Percentiles rank a stretch among this genome's conserved stretches.
Conservation (phyloP, 768 basidiomycete species). For the Xerocomellus intermedius region DNA sequence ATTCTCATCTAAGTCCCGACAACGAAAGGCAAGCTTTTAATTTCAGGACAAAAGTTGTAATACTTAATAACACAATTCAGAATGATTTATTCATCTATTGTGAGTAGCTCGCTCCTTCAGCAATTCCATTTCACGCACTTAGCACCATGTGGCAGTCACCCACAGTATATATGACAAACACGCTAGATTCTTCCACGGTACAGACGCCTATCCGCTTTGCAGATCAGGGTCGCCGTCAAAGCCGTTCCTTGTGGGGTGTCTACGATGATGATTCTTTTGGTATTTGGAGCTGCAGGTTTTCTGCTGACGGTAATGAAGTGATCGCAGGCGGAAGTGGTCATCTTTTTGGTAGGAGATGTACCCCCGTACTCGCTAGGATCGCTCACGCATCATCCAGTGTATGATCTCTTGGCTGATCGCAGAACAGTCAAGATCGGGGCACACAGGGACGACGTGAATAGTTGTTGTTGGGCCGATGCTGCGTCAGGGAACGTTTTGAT, state of each 20-base stretch:
- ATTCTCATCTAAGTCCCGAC: slow-evolving; percentile 86
- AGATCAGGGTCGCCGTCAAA: slow-evolving; percentile 43
- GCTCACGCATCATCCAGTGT: slow-evolving; percentile 51
- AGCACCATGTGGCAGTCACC: slow-evolving; percentile 49
- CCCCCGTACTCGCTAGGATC: neutral
- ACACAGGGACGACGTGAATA: slow-evolving; percentile 90
- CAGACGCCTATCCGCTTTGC: slow-evolving; percentile 64
- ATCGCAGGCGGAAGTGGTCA: slow-evolving; percentile 88
- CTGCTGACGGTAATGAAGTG: slow-evolving; percentile 93
- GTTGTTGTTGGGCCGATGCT: slow-evolving; percentile 94
- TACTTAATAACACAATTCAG: slow-evolving; percentile 37
- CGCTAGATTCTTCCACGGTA: slow-evolving; percentile 55
- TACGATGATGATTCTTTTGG: slow-evolving; percentile 53
- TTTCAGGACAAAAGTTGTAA: slow-evolving; percentile 48
- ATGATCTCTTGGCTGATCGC: slow-evolving; percentile 79
- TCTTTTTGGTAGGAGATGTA: slow-evolving; percentile 57
- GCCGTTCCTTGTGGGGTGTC: slow-evolving; percentile 31
- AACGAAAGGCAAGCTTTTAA: slow-evolving; percentile 64
- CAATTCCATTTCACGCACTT: neutral
- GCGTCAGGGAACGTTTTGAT: slow-evolving; percentile 91
- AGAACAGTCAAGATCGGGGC: slow-evolving; percentile 85
- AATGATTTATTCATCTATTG: slow-evolving; percentile 92
- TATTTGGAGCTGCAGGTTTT: slow-evolving; percentile 95
- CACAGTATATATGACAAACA: slow-evolving; percentile 73
- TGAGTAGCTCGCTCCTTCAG: slow-evolving; percentile 23